A percentile compares a stretch with the other conserved stretches of the same genome.
Evolutionary conservation across 495 filamentous ascomycete species (phyloP).

Genomic region (Bacidia rubella): DNA sequence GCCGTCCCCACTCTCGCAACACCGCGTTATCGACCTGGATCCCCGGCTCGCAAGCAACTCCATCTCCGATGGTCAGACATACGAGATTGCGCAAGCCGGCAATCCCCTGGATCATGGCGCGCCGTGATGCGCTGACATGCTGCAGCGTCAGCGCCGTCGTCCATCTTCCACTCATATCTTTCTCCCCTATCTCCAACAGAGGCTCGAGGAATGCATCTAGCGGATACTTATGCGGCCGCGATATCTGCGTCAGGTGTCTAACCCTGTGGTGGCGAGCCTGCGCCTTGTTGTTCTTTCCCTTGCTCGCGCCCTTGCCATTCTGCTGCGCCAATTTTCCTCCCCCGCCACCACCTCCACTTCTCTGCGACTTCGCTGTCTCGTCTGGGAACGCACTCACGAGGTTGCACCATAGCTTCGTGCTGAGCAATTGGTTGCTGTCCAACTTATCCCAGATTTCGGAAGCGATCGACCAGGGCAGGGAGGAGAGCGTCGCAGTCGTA

Average conservation of each 20-base stretch:
- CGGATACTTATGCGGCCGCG: not conserved
- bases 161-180: conserved; percentile 8
- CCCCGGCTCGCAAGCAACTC: not conserved
- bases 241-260: not conserved
- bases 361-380: not conserved
- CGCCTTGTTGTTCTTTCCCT: too few relatives aligned
- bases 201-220: not conserved
- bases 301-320: not conserved
- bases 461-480: conserved; percentile 15
- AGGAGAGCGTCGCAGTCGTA: conserved; percentile 15
- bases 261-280: not conserved
- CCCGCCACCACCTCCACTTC: not conserved
- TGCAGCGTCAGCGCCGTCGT: conserved; percentile 19
- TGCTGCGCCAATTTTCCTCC: not conserved
- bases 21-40: conserved; percentile 18
- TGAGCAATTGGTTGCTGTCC: conserved; percentile 9
- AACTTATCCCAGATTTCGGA: conserved; percentile 16
- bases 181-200: not conserved
- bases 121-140: conserved; percentile 11
- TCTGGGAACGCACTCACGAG: conserved; percentile 16
- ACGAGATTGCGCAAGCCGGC: conserved; percentile 18
- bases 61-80: conserved; percentile 15
- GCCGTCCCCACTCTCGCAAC: conserved; percentile 18
- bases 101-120: conserved; percentile 15
- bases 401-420: conserved; percentile 19